Base-by-base conservation (phyloP, 352 stramenopile species). In the Hyaloperonospora brassicae region DNA sequence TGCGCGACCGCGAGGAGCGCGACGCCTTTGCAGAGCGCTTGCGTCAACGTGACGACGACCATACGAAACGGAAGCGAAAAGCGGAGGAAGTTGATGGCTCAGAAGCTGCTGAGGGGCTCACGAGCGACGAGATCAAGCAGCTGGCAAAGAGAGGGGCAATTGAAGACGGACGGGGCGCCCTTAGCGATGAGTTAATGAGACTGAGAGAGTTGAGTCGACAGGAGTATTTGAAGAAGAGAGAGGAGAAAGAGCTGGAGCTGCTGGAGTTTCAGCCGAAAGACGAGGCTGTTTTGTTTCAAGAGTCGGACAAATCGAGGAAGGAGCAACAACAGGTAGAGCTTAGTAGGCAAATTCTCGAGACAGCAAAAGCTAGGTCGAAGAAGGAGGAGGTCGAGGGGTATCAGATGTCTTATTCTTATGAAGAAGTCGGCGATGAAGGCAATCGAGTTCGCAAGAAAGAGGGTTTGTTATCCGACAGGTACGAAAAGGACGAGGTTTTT, bases 161-260 rank as follows among this genome's bases (percentile, higher is more conserved):
- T 24, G 62, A 70, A 14, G 60, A 70, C n/a, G 53, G 22, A 46
- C 62, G 73, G 47, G 57, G 45, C 1, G 64, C 70, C 4, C 50
- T 79, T 3, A 72, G 71, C 24, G 68, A 90, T 2, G 78, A 89
- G 59, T 52, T 96, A 17, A 54, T 71, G 14, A 65, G 82, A 38
- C 63, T 99, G 39, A 72, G 96, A 2, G 81, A 97, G 46, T 65
- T 98, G 27, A 97, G 86, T 43, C 76, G 97, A 35, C 89, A 98
- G 47, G 86, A 95, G 40, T 99, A 99, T 60, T 68, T 99, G 21
- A 95, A 98, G 59, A 98, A 98, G 76, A 85, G 96, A 44, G 95
- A 98, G 59, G 93, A 98, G 65, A 96, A 98, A 59, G 93, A 99
- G 71, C 71, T 99, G 46, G 80, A 90, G 56, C 72, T 99, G 45